Conservation (phyloP, 495 filamentous ascomycete genomes). For the Hyaloscypha bicolor region DNA sequence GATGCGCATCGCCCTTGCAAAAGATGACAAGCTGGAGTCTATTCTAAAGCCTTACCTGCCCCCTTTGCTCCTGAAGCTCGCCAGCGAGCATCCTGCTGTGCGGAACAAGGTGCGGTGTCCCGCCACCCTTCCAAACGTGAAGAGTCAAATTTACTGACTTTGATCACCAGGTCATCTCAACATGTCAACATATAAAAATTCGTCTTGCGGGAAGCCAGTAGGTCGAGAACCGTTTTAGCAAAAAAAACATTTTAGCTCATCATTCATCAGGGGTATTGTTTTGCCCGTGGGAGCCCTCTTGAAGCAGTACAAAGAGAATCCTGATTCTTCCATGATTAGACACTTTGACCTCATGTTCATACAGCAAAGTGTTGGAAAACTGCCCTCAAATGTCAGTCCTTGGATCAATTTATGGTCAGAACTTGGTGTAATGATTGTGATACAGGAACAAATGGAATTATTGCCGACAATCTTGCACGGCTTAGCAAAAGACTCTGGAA, state of each 20-base stretch:
- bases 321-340: slow-evolving; percentile 67
- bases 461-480: slow-evolving; percentile 72
- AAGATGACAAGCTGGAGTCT: slow-evolving; percentile 76
- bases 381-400: slow-evolving; percentile 47
- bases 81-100: slow-evolving; percentile 76
- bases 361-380: slow-evolving; percentile 78
- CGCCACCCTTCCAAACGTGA: slow-evolving; percentile 19
- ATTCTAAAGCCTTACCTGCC: slow-evolving; percentile 79
- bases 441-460: slow-evolving; percentile 65
- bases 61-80: slow-evolving; percentile 81
- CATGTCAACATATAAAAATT: slow-evolving; percentile 82
- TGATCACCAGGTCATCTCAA: slow-evolving; percentile 55
- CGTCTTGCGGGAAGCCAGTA: slow-evolving; percentile 55
- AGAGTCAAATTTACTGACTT: background rate
- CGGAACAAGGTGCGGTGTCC: slow-evolving; percentile 72
- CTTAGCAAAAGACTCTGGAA: slow-evolving; percentile 66
- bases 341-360: slow-evolving; percentile 91
- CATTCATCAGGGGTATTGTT: slow-evolving; percentile 56
- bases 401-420: background rate
- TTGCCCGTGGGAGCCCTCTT: slow-evolving; percentile 82
- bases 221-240: slow-evolving; percentile 18
- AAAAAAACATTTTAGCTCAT: slow-evolving; percentile 1
- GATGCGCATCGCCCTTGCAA: slow-evolving; percentile 80
- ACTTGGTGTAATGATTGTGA: background rate
- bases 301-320: slow-evolving; percentile 85